phyloP scores from a whole-genome alignment of 805 yeast genomes.

The Cyberlindnera xylosilytica region DNA sequence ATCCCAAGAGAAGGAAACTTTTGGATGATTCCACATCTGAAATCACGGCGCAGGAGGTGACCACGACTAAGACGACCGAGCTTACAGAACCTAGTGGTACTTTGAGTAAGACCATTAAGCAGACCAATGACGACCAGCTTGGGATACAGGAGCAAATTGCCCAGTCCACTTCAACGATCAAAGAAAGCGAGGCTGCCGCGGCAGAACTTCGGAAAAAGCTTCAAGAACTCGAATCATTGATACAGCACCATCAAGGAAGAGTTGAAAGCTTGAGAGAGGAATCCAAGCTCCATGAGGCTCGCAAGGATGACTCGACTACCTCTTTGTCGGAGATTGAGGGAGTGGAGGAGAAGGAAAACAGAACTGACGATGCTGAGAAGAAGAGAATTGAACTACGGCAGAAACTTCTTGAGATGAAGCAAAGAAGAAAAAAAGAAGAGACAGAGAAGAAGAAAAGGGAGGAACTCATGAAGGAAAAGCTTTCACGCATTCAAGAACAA shows the following conservation, averaged over 20 bases:
- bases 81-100: neutral
- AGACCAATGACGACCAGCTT: neutral
- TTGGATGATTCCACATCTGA: neutral
- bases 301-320: conserved; percentile 5
- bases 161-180: neutral
- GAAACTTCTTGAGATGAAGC: conserved; percentile 4
- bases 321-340: conserved; percentile 15
- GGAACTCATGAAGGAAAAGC: neutral
- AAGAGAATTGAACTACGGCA: conserved; percentile 10
- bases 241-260: neutral
- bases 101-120: conserved; percentile 1
- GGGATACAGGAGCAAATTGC: neutral
- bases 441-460: conserved; percentile 1
- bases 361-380: conserved; percentile 6
- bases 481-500: neutral
- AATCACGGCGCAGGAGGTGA: neutral
- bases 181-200: neutral
- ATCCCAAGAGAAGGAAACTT: conserved; percentile 11
- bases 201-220: neutral
- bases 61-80: conserved; percentile 3
- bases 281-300: neutral
- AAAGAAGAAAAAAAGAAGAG: conserved; percentile 7
- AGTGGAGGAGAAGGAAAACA: conserved; percentile 15
- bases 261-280: neutral
- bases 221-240: neutral